Evolutionary conservation across 2,329 filamentous ascomycete species (phyloP), one percentile per base, ranked within the genome.

Genomic region (Chaetomiaceae sp.): DNA sequence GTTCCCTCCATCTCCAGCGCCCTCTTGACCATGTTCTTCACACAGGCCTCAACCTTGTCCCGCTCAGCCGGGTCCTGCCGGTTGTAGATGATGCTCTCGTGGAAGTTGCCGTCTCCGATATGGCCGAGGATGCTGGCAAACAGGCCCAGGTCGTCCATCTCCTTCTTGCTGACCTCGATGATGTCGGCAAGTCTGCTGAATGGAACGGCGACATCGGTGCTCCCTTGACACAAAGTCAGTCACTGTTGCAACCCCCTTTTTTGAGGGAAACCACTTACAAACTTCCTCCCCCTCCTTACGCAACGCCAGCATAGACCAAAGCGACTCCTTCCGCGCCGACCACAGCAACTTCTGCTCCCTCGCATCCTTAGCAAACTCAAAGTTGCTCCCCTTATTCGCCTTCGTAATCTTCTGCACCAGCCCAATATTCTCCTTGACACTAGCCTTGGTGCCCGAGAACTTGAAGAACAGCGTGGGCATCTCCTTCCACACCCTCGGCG

Each of bases 1-100:
- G 91, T 95, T 1, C 91, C 90, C 55, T 96, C 91, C 91, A 96
- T 96, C 60, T 92, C 89, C 22, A 96, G 71, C 2, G 91, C 91
- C n/a, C 89, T 82, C 61, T 87, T 81, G 19, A 96, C 89, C 91
- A 96, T 96, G 62, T 90, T 86, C 66, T 91, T 84, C 43, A 96
- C 89, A 59, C 89, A 90, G 51, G 77, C 79, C 67, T 94, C 88
- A 1, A 94, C 89, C 61, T 87, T 88, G 38, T 79, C 84, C 52
- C 80, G 80, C 70, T 96, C 88, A 23, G 77, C 82, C 3, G 81
- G 78, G 51, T 91, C 77, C 22, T 76, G 78, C 23, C 81, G 80
- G 70, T 94, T 83, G 68, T 95, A 96, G 72, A 96, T 86, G 71
- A 96, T 94, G 66, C 87, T 89, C 67, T 91, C 86, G 68, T 96